Base-by-base conservation (phyloP, 805 yeast species). In the Candida wancherniae region DNA sequence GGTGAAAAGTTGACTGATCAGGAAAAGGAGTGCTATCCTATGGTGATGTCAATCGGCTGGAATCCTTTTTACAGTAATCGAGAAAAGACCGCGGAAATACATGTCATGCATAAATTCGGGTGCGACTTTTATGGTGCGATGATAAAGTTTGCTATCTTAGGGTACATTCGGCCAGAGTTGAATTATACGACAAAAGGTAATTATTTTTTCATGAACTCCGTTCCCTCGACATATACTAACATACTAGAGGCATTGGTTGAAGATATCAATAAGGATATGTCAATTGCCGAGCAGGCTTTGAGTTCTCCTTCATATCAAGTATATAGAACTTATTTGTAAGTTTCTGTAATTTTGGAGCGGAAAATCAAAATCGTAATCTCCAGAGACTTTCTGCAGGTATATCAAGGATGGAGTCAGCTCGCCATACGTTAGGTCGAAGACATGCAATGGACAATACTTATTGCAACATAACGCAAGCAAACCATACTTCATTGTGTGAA, bases 1-100 rank as follows among this genome's bases (percentile, higher is more conserved):
- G 96, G 95, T 1, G 42, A 54, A 5, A 46, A 56, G 7, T 58
- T 87, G 27, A 18, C 34, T n/a, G 34, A 31, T 1, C 73, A 69
- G 23, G 59, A 69, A 2, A 67, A 67, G 29, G 58, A 60, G 12
- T 69, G 68, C 2, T 62, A 77, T 15, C 97, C 97, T 1, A 86
- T 87, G 80, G 98, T 92, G 6, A 81, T 90, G 84, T 84, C 95
- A 6, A 70, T 92, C 12, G 99, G 99, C 1, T 85, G 87, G 84
- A 92, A 92, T 52, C 97, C 98, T 22, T 90, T 80, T 53, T 92
- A 77, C 61, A 73, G 78, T 15, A 88, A 92, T 57, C 67, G 74
- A 29, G 72, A 73, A 45, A 85, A 84, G 58, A 79, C 95, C 0
- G 94, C 92, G 3, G 94, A 92, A 48, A 65, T 92, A 14, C 96